Conservation (phyloP, 805 yeast species). For the Metschnikowia cerradonensis region DNA sequence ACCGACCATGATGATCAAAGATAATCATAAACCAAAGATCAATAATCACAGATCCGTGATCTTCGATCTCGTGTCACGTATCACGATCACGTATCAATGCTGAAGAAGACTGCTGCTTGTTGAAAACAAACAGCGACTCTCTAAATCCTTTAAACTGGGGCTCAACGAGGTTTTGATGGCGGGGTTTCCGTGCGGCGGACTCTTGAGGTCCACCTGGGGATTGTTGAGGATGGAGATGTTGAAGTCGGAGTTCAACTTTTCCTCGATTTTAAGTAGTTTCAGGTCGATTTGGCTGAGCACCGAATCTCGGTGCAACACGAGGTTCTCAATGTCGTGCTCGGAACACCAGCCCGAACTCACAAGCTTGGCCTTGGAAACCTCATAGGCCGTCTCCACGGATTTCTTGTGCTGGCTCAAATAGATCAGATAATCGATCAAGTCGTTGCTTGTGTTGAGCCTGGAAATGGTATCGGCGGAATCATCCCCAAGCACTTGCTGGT, state of each 20-base stretch:
- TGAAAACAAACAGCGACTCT: conserved; percentile 28
- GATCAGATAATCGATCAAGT: conserved; percentile 28
- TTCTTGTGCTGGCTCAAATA: conserved; percentile 33
- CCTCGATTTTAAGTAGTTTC: conserved; percentile 35
- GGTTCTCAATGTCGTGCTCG: conserved; percentile 36
- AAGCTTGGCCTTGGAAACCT: conserved; percentile 29
- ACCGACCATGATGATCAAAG: too few species aligned
- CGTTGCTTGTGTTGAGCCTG: conserved; percentile 24
- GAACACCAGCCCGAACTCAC: conserved; percentile 42
- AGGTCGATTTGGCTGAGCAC: conserved; percentile 36
- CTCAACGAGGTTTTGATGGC: conserved; percentile 15
- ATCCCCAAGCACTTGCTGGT: background rate
- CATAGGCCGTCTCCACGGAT: conserved; percentile 32
- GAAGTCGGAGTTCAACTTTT: conserved; percentile 29
- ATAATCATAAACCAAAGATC: too few species aligned
- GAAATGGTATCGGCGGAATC: conserved; percentile 8
- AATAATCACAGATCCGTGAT: background rate
- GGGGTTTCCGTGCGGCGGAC: background rate
- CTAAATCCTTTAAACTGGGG: conserved; percentile 34
- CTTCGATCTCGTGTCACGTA: too few species aligned
- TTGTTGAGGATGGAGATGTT: conserved; percentile 22
- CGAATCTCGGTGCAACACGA: conserved; percentile 32
- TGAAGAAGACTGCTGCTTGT: conserved; percentile 5
- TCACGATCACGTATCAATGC: too few species aligned
- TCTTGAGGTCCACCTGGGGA: conserved; percentile 3